Evolutionary conservation across 1,284 basidiomycete genomes (phyloP).

Genomic region (Pisolithus thermaeus): DNA sequence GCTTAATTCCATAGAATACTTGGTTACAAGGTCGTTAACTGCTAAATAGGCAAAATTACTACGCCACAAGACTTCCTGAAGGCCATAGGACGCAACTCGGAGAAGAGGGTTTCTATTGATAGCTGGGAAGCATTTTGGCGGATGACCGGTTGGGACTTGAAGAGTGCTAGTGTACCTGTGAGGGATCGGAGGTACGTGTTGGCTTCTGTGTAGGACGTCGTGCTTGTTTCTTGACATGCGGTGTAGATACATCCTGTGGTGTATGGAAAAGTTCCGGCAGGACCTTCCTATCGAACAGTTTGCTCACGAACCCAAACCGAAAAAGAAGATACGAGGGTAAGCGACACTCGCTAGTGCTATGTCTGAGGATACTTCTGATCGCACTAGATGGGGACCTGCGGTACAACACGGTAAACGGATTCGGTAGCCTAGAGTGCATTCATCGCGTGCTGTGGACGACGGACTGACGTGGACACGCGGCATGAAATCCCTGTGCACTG

Average conservation of each 20-base stretch:
- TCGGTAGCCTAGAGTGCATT: constrained; percentile 48
- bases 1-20: background rate
- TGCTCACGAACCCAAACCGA: constrained; percentile 57
- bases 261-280: constrained; percentile 71
- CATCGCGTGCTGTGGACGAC: constrained; percentile 7
- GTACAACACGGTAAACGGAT: constrained; percentile 73
- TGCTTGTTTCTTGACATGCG: constrained; percentile 3
- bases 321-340: constrained; percentile 74
- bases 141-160: constrained; percentile 50
- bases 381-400: constrained; percentile 49
- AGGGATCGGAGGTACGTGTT: constrained; percentile 55
- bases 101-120: constrained; percentile 55
- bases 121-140: constrained; percentile 69
- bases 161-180: constrained; percentile 57
- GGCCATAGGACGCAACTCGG: constrained; percentile 61
- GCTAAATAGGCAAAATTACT: constrained; percentile 34
- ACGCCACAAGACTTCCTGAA: constrained; percentile 62
- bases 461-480: background rate
- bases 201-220: background rate
- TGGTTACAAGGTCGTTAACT: background rate
- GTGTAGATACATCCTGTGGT: constrained; percentile 73
- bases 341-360: constrained; percentile 19
- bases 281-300: constrained; percentile 52
- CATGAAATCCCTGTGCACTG: background rate
- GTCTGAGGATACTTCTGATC: background rate